Evolutionary conservation across 305 asterid genomes (phyloP), one percentile per base, ranked within the genome.

Genomic region (Fraxinus nigra): DNA sequence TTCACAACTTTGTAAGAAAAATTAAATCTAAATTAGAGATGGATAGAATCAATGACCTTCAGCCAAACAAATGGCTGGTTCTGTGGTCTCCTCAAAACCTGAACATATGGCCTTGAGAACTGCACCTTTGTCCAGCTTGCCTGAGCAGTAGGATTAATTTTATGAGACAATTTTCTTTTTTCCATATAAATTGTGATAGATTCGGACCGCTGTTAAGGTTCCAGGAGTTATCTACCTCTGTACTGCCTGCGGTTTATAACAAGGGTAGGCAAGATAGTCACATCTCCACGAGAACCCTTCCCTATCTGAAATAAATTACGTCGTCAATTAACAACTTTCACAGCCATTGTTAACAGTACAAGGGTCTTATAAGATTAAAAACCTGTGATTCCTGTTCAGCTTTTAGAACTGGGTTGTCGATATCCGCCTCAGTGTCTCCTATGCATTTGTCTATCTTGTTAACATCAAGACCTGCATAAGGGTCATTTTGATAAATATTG

Each of bases 301-400:
- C 99, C 99, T 28, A 94, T 90, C 98, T 95, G 91, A 79, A 83
- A 85, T 48, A 32, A 81, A 72, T 74, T 59, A 81, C 46, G 82
- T 65, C 10, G 20, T 79, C 78, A 37, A 59, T 86, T 76, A 78
- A 34, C 75, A 75, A 30, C 32, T 63, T 35, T 2, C 24, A 46
- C 28, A 7, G 16, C 35, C 24, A 46, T n/a, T 61, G 6, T 14
- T 28, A 79, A 16, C 28, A 78, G 2, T 46, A 13, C 8, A 20
- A 3, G 32, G 35, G 7, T 63, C 10, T 30, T 72, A 37, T n/a
- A 34, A 43, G 72, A 13, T 32, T 48, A 5, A 5, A 78, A 85
- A 95, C 99, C 95, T 96, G 99, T 56, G 97, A 90, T 84, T 93
- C 98, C 75, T 94, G 98, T 86, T 96, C 99, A 61, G 92, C 92